Percentiles rank a stretch among this genome's conserved stretches.
Conservation (phyloP, 305 asterid genomes). For the Fraxinus angustifolia region DNA sequence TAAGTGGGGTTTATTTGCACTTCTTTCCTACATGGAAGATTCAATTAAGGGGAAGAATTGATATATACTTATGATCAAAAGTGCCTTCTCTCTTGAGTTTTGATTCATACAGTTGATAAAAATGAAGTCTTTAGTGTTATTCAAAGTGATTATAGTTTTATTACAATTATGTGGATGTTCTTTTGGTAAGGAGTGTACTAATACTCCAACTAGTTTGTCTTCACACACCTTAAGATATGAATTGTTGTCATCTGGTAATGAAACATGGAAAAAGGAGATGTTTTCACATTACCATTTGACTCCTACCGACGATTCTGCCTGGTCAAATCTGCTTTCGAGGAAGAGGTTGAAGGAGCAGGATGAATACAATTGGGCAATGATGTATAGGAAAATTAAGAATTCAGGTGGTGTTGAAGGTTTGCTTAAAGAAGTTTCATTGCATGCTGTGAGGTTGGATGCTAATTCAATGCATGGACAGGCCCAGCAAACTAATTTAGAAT, state of each 20-base stretch:
- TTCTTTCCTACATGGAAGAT: slow-evolving; percentile 11
- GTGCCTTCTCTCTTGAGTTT: background rate
- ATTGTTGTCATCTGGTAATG: slow-evolving; percentile 51
- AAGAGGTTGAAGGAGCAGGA: slow-evolving; percentile 64
- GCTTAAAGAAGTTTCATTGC: slow-evolving; percentile 50
- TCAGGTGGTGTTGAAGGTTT: slow-evolving; percentile 24
- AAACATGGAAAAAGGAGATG: slow-evolving; percentile 58
- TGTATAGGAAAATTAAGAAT: slow-evolving; percentile 54
- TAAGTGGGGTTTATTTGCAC: slow-evolving; percentile 23
- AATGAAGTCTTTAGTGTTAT: slow-evolving; percentile 33
- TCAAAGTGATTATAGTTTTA: slow-evolving; percentile 20
- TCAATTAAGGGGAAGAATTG: background rate
- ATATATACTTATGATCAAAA: background rate
- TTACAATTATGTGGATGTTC: slow-evolving; percentile 26
- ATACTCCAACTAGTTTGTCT: slow-evolving; percentile 34
- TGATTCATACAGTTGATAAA: background rate
- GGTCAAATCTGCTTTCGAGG: slow-evolving; percentile 67
- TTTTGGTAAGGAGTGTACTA: slow-evolving; percentile 58
- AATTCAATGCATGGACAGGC: slow-evolving; percentile 61
- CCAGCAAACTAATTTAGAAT: slow-evolving; percentile 79
- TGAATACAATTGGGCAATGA: slow-evolving; percentile 45
- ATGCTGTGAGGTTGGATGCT: slow-evolving; percentile 65
- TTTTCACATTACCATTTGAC: slow-evolving; percentile 66
- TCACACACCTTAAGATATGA: slow-evolving; percentile 70
- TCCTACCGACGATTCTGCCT: slow-evolving; percentile 73